A percentile compares a stretch with the other conserved stretches of the same genome.
Conservation (phyloP, 2,329 filamentous ascomycete species). For the Fusarium piperis region DNA sequence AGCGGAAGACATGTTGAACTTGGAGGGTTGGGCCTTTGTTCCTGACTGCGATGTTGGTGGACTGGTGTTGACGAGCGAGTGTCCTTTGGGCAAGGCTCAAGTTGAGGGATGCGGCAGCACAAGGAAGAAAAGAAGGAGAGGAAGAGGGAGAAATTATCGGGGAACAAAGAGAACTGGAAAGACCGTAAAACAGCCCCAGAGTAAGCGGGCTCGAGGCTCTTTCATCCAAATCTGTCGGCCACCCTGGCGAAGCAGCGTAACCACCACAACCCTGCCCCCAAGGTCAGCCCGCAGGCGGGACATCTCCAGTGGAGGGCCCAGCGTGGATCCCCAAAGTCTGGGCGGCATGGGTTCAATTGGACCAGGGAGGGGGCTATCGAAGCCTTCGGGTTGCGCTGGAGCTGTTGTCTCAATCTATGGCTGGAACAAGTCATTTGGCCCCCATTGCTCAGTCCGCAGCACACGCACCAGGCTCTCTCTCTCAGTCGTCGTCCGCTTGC, state of each 20-base stretch:
- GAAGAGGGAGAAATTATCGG: background rate
- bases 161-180: background rate
- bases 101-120: background rate
- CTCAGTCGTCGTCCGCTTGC: background rate
- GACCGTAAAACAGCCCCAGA: background rate
- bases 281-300: constrained; percentile 4
- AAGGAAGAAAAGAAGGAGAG: background rate
- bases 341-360: constrained; percentile 25
- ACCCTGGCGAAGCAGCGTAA: background rate
- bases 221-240: constrained; percentile 8
- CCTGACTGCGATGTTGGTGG: background rate
- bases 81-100: background rate
- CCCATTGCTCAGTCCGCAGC: background rate
- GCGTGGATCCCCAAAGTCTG: constrained; percentile 14
- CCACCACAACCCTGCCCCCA: background rate
- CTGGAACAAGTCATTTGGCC: background rate
- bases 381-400: constrained; percentile 5
- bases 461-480: background rate
- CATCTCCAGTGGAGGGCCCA: constrained; percentile 8
- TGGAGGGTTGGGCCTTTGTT: background rate
- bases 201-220: constrained; percentile 14
- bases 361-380: background rate
- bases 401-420: background rate
- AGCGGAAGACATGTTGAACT: constrained; percentile 26
- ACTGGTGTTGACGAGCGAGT: background rate